Evolutionary conservation across 768 basidiomycete species (phyloP).

Genomic region (Asterophora parasitica): DNA sequence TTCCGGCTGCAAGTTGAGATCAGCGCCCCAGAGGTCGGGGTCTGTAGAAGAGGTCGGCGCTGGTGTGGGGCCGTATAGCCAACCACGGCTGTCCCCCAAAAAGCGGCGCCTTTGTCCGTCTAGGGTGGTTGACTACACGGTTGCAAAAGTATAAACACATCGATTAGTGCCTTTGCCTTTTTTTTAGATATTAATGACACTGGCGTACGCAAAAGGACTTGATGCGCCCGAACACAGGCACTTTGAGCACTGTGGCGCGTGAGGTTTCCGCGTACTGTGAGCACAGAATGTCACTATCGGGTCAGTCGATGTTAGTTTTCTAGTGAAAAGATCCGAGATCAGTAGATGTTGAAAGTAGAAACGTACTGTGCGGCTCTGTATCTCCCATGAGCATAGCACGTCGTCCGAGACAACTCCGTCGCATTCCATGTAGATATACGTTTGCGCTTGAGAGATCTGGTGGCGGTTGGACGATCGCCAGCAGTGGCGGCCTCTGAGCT

Average conservation of each 20-base stretch:
- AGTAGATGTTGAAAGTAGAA: not conserved
- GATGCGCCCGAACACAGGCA: slow-evolving; percentile 34
- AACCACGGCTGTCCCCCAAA: slow-evolving; percentile 50
- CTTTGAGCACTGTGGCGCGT: slow-evolving; percentile 19
- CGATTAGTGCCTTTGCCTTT: too few relatives aligned
- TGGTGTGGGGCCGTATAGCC: slow-evolving; percentile 37
- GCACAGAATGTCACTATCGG: slow-evolving; percentile 34
- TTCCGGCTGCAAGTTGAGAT: slow-evolving; percentile 36
- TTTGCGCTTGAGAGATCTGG: slow-evolving; percentile 12
- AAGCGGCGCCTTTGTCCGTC: slow-evolving; percentile 32
- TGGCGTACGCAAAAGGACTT: slow-evolving; percentile 46
- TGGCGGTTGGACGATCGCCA: not conserved
- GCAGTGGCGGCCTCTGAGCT: not conserved
- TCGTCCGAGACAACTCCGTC: slow-evolving; percentile 13
- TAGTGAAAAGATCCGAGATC: not conserved
- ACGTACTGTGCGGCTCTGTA: slow-evolving; percentile 17
- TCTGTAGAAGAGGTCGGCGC: slow-evolving; percentile 9
- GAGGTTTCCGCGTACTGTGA: slow-evolving; percentile 37
- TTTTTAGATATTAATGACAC: too few relatives aligned
- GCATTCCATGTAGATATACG: slow-evolving; percentile 15
- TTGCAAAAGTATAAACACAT: too few relatives aligned
- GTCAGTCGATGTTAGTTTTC: not conserved
- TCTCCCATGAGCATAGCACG: slow-evolving; percentile 9
- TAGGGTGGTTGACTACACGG: slow-evolving; percentile 28
- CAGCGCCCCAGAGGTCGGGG: slow-evolving; percentile 33